Evolutionary conservation across 371 early-diverging fungal genomes (phyloP).

Genomic region (Amoeboaphelidium protococcarum): DNA sequence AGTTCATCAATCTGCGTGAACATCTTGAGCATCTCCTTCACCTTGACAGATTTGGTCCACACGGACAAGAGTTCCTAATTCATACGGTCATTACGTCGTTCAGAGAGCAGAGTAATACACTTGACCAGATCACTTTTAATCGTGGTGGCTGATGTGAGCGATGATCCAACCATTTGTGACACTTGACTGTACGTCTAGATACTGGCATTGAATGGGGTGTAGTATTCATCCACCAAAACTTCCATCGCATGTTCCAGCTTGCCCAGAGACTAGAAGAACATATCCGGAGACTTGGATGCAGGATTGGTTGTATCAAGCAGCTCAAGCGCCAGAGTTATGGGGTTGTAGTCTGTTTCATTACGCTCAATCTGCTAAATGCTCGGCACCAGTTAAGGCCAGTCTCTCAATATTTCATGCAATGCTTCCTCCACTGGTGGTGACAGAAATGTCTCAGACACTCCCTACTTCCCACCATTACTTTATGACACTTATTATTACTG

Average conservation of each 20-base stretch:
- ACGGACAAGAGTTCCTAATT: conserved; percentile 43
- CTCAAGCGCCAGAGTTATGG: conserved; percentile 54
- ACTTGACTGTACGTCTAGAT: conserved; percentile 76
- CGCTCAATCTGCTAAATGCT: too few species aligned
- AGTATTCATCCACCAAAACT: conserved; percentile 67
- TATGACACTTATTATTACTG: too few species aligned
- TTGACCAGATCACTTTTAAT: conserved; percentile 33
- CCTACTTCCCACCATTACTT: too few species aligned
- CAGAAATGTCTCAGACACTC: too few species aligned
- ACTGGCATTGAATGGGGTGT: conserved; percentile 65
- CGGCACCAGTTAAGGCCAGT: too few species aligned
- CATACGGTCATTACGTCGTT: too few species aligned
- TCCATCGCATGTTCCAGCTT: conserved; percentile 54
- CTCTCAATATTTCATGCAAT: too few species aligned
- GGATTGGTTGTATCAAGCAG: conserved; percentile 67
- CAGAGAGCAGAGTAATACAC: conserved; percentile 35
- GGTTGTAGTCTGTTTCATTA: conserved; percentile 52
- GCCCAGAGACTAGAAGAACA: conserved; percentile 35
- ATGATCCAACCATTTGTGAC: conserved; percentile 46
- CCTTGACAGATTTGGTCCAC: conserved; percentile 48
- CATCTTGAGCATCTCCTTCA: conserved; percentile 51
- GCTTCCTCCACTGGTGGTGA: too few species aligned
- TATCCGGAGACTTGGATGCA: conserved; percentile 41
- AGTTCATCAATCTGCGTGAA: conserved; percentile 53
- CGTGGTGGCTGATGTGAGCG: conserved; percentile 27